Percentiles rank a stretch among this genome's conserved stretches.
phyloP scores from a whole-genome alignment of 1,284 basidiomycete genomes.

The Rhodofomes roseus region DNA sequence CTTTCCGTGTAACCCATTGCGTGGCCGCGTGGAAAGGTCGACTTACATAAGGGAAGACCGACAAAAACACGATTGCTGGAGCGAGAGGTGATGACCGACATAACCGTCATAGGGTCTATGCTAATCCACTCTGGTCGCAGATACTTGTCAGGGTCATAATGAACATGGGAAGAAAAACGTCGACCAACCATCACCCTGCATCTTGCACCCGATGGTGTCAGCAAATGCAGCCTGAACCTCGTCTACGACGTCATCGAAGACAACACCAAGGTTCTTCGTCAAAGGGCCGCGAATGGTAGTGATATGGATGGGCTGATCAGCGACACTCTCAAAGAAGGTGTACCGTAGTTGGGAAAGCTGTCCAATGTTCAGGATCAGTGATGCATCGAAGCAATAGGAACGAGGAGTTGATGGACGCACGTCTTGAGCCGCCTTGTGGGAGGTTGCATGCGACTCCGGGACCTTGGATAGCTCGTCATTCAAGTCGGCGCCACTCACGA shows the following conservation, averaged over 20 bases:
- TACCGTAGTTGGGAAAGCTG: conserved; percentile 4
- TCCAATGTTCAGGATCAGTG: neutral
- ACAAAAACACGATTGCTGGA: conserved; percentile 25
- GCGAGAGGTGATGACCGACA: conserved; percentile 22
- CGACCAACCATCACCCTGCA: conserved; percentile 8
- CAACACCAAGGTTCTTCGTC: conserved; percentile 11
- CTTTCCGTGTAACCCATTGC: too few species aligned
- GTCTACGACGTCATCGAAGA: conserved; percentile 16
- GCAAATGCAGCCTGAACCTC: conserved; percentile 16
- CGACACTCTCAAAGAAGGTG: neutral
- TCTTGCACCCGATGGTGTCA: neutral
- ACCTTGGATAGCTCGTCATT: conserved; percentile 32
- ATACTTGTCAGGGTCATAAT: neutral
- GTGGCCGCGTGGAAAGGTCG: too few species aligned
- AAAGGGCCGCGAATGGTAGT: conserved; percentile 3
- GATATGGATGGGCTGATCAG: neutral
- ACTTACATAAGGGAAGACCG: conserved; percentile 24
- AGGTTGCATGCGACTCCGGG: conserved; percentile 30
- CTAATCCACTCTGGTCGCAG: conserved; percentile 18
- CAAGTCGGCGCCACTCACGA: conserved; percentile 21
- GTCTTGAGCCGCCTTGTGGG: conserved; percentile 9
- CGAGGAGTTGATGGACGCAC: conserved; percentile 20
- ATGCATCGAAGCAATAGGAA: neutral
- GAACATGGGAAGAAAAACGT: neutral
- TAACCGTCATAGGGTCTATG: conserved; percentile 9